These are phyloP conservation scores for Artemisia annua DNA, from an alignment of 129 eudicot species.

Conservation along the genomic window DNA sequence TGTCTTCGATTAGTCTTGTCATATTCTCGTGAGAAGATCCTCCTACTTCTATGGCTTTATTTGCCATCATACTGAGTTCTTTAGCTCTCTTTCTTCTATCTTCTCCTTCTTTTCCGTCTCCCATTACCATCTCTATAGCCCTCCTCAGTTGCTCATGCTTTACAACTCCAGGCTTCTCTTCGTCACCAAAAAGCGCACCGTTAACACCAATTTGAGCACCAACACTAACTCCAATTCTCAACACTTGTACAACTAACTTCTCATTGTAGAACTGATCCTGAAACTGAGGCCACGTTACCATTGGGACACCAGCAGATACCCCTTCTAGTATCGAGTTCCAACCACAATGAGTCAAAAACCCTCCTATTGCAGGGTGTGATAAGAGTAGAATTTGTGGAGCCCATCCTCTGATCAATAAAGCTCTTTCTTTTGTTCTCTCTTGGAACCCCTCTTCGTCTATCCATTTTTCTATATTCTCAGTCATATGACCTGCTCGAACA, in stretches of 20 bases:
- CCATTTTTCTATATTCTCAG: constrained; percentile 37
- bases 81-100: constrained; percentile 38
- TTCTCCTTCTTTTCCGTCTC: constrained; percentile 33
- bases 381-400: no score
- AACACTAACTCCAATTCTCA: no score
- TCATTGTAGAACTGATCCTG: constrained; percentile 55
- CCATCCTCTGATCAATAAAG: no score
- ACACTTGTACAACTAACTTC: constrained; percentile 47
- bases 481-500: no score
- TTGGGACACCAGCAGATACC: constrained; percentile 48
- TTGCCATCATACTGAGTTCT: constrained; percentile 29
- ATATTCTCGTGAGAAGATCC: constrained; percentile 42
- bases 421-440: constrained; percentile 45
- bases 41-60: constrained; percentile 37
- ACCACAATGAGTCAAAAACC: no score
- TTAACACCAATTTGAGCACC: constrained; percentile 15
- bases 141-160: constrained; percentile 31
- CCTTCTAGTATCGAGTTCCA: constrained; percentile 68
- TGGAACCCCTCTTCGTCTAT: constrained; percentile 42
- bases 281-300: constrained; percentile 68
- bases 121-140: constrained; percentile 35
- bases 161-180: constrained; percentile 27
- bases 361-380: no score
- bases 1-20: constrained; percentile 32
- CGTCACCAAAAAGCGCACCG: constrained; percentile 15